Evolutionary conservation across 176 grass and related monocot species (phyloP), one percentile per base, ranked within the genome.

Genomic region (Pontederia crassipes): DNA sequence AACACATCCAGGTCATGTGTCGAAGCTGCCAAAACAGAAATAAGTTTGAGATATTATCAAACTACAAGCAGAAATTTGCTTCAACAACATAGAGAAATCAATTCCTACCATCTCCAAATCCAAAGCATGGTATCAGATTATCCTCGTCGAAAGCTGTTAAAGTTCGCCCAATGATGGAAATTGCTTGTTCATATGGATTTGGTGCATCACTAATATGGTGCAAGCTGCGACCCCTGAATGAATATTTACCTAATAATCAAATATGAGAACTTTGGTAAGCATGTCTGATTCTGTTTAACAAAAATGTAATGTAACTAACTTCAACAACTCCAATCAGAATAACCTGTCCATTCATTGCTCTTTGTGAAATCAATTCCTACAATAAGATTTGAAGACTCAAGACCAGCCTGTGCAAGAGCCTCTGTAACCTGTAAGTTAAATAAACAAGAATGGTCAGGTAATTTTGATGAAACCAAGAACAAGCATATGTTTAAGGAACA

Each of bases 51-150:
- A 46, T 8, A 12, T 55, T 55, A 82, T 58, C 5, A 64, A n/a
- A 66, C 70, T 51, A 51, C 28, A 46, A 52, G 32, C 32, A 40
- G 32, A 40, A 40, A 40, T 7, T 40, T 40, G 32, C 32, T 40
- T 40, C 32, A 3, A 40, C 32, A 4, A 40, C 32, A 40, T 40
- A 40, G 14, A 75, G 62, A 17, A 16, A 47, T 11, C 53, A 79
- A 66, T 8, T 8, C 27, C 74, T 95, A 95, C 90, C 90, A 77
- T 95, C 90, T 67, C 90, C 90, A 79, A 95, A 95, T 55, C 90
- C 90, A 77, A 83, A 95, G 74, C 90, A 95, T 26, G 90, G 90
- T 48, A 95, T 89, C 74, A 95, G 84, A 62, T 95, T 95, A 72
- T 95, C 90, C 47, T 95, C 90, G 0, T 95, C 90, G 75, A 95